These are phyloP conservation scores for Apiotrichum gracile DNA, from an alignment of 1,284 basidiomycete species.

Conservation along the genomic window DNA sequence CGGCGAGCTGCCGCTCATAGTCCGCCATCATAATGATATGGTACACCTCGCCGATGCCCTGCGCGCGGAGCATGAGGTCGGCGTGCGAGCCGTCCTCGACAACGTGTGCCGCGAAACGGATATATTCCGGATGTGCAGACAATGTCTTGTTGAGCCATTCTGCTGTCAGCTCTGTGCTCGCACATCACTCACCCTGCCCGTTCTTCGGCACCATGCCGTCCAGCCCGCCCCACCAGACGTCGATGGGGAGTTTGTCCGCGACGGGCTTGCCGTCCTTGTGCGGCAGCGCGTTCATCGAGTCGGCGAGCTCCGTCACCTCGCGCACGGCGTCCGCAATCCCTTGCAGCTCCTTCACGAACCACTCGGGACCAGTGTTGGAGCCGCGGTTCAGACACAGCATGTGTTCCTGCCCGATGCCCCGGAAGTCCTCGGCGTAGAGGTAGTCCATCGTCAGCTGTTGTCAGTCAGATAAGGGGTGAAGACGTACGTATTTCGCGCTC, in stretches of 20 bases:
- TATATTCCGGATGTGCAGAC: conserved; percentile 6
- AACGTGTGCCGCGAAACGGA: conserved; percentile 10
- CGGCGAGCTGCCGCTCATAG: neutral
- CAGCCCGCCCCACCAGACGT: conserved; percentile 20
- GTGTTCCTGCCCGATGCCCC: conserved; percentile 43
- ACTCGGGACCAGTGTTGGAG: conserved; percentile 31
- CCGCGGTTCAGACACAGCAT: conserved; percentile 42
- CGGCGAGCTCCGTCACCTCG: neutral
- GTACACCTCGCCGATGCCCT: conserved; percentile 20
- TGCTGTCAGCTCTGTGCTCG: neutral
- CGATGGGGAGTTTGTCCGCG: conserved; percentile 1
- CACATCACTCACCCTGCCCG: conserved; percentile 9
- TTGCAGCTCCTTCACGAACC: conserved; percentile 27
- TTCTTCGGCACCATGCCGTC: conserved; percentile 22
- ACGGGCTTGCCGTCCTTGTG: neutral
- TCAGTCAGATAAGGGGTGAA: neutral
- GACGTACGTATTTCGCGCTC: conserved; percentile 15
- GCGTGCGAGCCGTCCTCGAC: conserved; percentile 19
- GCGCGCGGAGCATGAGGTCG: conserved; percentile 14
- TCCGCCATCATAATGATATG: conserved; percentile 8
- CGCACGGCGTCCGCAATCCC: conserved; percentile 17
- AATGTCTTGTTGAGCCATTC: conserved; percentile 19
- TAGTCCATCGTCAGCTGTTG: conserved; percentile 28
- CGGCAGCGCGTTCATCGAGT: neutral
- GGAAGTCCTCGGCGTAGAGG: conserved; percentile 34